phyloP scores from a whole-genome alignment of 257 asterid genomes.

The Solanum dulcamara region DNA sequence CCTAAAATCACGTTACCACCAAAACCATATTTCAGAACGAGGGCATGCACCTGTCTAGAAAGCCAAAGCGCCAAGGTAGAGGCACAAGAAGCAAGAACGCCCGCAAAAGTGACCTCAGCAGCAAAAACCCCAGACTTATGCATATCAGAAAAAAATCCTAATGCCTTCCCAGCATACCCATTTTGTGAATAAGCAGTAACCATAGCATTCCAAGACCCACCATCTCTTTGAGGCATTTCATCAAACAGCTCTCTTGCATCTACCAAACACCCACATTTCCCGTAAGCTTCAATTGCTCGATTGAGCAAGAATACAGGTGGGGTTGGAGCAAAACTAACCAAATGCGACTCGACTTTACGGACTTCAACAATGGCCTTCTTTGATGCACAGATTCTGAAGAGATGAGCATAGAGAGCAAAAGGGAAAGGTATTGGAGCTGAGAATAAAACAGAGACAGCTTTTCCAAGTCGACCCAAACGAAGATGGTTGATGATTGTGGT shows the following conservation, averaged over 20 bases:
- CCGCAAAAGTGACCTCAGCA: conserved; percentile 69
- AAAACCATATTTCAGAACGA: conserved; percentile 56
- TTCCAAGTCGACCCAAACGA: conserved; percentile 41
- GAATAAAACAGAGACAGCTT: conserved; percentile 56
- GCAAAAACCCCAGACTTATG: conserved; percentile 40
- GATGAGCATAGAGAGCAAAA: conserved; percentile 43
- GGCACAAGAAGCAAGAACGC: conserved; percentile 53
- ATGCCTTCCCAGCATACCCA: conserved; percentile 24
- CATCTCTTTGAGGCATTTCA: conserved; percentile 71
- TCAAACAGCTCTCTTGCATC: conserved; percentile 68
- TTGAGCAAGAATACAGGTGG: conserved; percentile 73
- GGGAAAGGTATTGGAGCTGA: conserved; percentile 38
- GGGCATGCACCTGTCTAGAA: conserved; percentile 59
- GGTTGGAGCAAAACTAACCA: conserved; percentile 28
- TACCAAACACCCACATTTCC: conserved; percentile 41
- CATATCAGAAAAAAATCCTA: conserved; percentile 44
- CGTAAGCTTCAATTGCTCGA: conserved; percentile 64
- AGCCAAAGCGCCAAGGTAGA: conserved; percentile 32
- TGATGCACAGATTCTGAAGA: conserved; percentile 47
- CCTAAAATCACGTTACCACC: conserved; percentile 59
- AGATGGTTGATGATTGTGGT: conserved; percentile 42
- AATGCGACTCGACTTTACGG: conserved; percentile 63
- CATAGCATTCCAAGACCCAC: conserved; percentile 86
- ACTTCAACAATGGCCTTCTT: conserved; percentile 48
- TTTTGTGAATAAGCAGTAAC: conserved; percentile 50